phyloP scores from a whole-genome alignment of 2,329 filamentous ascomycete genomes.

The Colletotrichum magnum region DNA sequence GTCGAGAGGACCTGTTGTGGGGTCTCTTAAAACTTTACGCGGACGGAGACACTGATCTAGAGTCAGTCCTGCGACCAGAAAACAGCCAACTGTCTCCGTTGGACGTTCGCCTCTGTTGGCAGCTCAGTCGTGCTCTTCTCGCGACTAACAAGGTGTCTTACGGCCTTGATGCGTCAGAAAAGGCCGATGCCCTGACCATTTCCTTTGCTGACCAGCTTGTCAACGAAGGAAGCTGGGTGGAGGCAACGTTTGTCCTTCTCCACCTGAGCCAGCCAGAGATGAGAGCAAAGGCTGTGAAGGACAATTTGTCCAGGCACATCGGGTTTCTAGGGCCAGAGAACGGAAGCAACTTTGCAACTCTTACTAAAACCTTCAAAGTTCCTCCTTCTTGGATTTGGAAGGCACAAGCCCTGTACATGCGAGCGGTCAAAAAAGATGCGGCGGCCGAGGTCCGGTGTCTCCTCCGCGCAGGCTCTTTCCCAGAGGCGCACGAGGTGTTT shows the following conservation, averaged over 20 bases:
- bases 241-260: slow-evolving; percentile 82
- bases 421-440: slow-evolving; percentile 78
- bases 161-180: slow-evolving; percentile 67
- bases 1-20: slow-evolving; percentile 86
- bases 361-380: slow-evolving; percentile 77
- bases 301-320: slow-evolving; percentile 82
- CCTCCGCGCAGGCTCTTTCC: slow-evolving; percentile 80
- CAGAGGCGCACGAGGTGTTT: slow-evolving; percentile 88
- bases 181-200: slow-evolving; percentile 76
- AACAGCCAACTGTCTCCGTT: slow-evolving; percentile 82
- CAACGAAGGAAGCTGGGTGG: slow-evolving; percentile 75
- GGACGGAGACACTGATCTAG: slow-evolving; percentile 69
- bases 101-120: slow-evolving; percentile 85
- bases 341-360: slow-evolving; percentile 68
- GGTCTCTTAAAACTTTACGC: slow-evolving; percentile 87
- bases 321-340: slow-evolving; percentile 73
- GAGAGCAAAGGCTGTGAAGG: slow-evolving; percentile 77
- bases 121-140: slow-evolving; percentile 79
- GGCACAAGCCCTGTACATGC: slow-evolving; percentile 87
- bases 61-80: slow-evolving; percentile 81
- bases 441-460: slow-evolving; percentile 83
- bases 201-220: slow-evolving; percentile 77
- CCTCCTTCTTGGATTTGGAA: slow-evolving; percentile 87
- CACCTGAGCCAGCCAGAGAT: slow-evolving; percentile 77
- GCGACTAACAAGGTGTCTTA: slow-evolving; percentile 66